These are phyloP conservation scores for Poa pratensis DNA, from an alignment of 176 grass and related monocot genomes.

Conservation along the genomic window DNA sequence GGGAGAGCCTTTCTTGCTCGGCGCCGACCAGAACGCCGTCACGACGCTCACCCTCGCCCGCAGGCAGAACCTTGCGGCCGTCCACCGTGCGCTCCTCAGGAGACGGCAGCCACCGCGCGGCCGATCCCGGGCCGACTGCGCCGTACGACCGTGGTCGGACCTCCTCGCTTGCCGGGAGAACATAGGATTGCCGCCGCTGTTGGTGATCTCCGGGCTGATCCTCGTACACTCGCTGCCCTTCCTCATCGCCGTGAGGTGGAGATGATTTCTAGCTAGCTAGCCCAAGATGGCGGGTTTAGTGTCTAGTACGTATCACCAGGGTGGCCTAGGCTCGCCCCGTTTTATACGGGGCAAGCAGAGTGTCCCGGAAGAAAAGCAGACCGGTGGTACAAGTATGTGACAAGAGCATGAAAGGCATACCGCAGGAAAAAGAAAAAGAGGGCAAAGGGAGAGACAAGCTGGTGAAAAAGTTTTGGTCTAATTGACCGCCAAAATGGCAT, in stretches of 20 bases:
- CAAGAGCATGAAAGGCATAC: slow-evolving; percentile 64
- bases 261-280: not conserved
- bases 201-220: slow-evolving; percentile 59
- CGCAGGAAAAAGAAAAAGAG: slow-evolving; percentile 63
- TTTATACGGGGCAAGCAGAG: slow-evolving; percentile 51
- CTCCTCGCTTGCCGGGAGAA: slow-evolving; percentile 37
- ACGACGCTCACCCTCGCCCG: slow-evolving; percentile 46
- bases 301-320: slow-evolving; percentile 22
- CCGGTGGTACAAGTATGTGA: slow-evolving; percentile 34
- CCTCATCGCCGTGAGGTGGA: slow-evolving; percentile 52
- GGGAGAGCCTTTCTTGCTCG: slow-evolving; percentile 36
- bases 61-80: slow-evolving; percentile 60
- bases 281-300: slow-evolving; percentile 30
- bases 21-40: slow-evolving; percentile 44
- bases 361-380: slow-evolving; percentile 41
- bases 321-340: slow-evolving; percentile 32
- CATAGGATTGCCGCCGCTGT: slow-evolving; percentile 47
- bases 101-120: slow-evolving; percentile 49
- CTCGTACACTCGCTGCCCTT: slow-evolving; percentile 54
- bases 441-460: slow-evolving; percentile 49
- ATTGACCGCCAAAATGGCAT: slow-evolving; percentile 52
- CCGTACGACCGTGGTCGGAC: slow-evolving; percentile 24
- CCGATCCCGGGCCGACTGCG: slow-evolving; percentile 18
- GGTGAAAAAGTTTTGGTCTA: slow-evolving; percentile 51
- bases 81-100: slow-evolving; percentile 57